Conservation (phyloP, 208 protist genomes). For the Strigomonas culicis region DNA sequence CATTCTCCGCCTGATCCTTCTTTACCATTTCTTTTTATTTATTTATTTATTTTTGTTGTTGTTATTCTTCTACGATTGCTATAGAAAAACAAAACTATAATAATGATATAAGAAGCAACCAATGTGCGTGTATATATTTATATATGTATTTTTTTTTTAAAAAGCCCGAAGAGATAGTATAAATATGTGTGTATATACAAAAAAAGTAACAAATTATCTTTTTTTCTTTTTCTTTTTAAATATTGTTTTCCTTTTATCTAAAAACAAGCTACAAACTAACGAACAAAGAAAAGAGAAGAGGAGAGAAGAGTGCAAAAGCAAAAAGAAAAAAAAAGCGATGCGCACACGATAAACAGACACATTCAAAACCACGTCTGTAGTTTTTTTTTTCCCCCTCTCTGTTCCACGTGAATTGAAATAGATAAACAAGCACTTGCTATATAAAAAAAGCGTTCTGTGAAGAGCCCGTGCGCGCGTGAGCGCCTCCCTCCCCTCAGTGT, state of each 20-base stretch:
- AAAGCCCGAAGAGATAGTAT: conserved; percentile 2
- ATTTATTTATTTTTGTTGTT: conserved; percentile 6
- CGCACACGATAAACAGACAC: not conserved
- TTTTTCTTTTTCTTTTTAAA: not conserved
- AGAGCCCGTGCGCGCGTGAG: not conserved
- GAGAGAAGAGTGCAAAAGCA: conserved; percentile 1
- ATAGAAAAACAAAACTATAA: conserved; percentile 4
- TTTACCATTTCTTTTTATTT: not conserved
- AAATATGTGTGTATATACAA: not conserved
- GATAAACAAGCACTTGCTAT: not conserved
- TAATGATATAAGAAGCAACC: not conserved
- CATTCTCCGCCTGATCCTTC: conserved; percentile 55
- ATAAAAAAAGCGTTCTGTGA: not conserved
- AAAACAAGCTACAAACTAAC: conserved; percentile 1
- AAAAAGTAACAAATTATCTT: conserved; percentile 8
- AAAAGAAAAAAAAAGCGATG: not conserved
- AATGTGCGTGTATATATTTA: no score
- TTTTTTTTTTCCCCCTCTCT: not conserved
- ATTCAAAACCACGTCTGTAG: not conserved
- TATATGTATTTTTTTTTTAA: conserved; percentile 4
- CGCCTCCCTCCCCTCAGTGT: not conserved
- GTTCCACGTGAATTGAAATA: not conserved
- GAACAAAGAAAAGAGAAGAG: conserved; percentile 1
- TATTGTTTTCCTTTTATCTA: not conserved
- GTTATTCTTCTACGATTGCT: not conserved